Base-by-base conservation (phyloP, 1,139 yeast genomes). In the Protomyces macrosporus region DNA sequence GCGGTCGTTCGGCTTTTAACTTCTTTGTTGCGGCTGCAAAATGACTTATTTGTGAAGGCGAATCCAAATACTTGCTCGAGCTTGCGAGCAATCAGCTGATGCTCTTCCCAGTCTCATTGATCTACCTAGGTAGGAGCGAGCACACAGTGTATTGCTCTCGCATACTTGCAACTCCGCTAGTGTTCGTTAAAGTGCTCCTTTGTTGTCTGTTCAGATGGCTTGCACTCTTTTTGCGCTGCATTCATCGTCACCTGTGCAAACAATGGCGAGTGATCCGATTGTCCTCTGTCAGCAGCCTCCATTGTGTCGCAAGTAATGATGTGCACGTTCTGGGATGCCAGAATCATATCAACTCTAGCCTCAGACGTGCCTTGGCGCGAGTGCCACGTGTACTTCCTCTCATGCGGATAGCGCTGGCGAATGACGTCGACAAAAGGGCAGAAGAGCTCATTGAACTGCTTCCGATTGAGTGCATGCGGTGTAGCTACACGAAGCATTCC, bases 181-280 rank as follows among this genome's bases (percentile, higher is more conserved):
- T 23, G 23, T 23, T 2, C 23, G 23, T 23, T 23, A 23, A 23
- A 23, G 23, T 23, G 23, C 23, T 23, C 23, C 23, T 23, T 23
- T 23, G 23, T 23, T 23, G 23, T 23, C 1, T 23, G 2, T 23
- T 23, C 23, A 23, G 23, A 23, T 23, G 23, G 23, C 23, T 23
- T 1, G 2, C 23, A 23, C 23, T 23, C 23, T 23, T 2, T 1
- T 23, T 23, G 23, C 23, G 23, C 23, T 23, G 23, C 23, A 23
- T 23, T 23, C 23, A 23, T 23, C 32, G 14, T 3, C 6, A 12
- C 30, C 4, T 30, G 23, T 23, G 42, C 53, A 37, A 12, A 57
- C 12, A 50, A 37, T 7, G 62, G 62, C 12, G 56, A 55, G 32
- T 58, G 62, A n/a, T 58, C 62, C 4, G 62, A 58, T 42, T 40